phyloP scores from a whole-genome alignment of 495 filamentous ascomycete species.

The Talaromyces ruber region DNA sequence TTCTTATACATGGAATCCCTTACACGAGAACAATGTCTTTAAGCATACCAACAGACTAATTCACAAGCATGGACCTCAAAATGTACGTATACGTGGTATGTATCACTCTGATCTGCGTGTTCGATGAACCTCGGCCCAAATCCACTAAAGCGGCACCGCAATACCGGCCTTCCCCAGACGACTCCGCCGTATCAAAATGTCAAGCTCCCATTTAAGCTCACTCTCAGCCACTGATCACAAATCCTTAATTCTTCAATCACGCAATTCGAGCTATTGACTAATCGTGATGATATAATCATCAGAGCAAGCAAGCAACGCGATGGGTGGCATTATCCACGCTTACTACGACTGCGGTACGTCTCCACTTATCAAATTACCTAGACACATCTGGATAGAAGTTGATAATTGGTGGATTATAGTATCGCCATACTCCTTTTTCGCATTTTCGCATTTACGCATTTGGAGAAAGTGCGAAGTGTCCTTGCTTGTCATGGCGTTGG shows the following conservation, averaged over 20 bases:
- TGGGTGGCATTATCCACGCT: slow-evolving; percentile 52
- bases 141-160: not conserved
- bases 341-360: slow-evolving; percentile 50
- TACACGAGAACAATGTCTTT: too few species aligned
- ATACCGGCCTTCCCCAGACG: not conserved
- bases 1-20: too few species aligned
- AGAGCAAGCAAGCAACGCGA: slow-evolving; percentile 10
- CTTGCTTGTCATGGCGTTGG: slow-evolving; percentile 50
- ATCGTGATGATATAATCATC: not conserved
- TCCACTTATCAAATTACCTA: too few species aligned
- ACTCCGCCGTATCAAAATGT: not conserved
- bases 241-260: not conserved
- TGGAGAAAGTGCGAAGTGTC: slow-evolving; percentile 42
- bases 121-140: not conserved
- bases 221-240: not conserved
- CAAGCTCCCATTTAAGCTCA: not conserved
- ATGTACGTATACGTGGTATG: not conserved
- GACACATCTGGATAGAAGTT: not conserved
- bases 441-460: slow-evolving; percentile 50
- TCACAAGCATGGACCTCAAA: not conserved
- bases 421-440: slow-evolving; percentile 62
- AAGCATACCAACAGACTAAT: not conserved
- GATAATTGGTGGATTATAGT: slow-evolving; percentile 26
- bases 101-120: not conserved
- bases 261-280: not conserved